Base-by-base conservation (phyloP, 257 asterid genomes). In the Echites panduratus region DNA sequence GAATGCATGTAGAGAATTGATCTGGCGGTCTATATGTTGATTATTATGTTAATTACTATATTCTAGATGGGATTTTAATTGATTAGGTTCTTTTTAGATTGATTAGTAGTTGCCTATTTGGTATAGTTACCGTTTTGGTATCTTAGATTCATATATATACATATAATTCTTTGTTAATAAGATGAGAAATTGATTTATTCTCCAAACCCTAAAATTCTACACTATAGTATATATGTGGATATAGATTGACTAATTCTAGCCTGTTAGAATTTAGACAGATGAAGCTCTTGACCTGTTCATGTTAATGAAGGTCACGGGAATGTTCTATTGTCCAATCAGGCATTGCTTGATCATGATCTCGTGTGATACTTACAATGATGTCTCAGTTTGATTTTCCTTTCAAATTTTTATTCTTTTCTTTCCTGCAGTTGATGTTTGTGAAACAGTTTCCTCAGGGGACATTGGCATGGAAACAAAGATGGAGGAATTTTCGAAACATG, bases 341-440 rank as follows among this genome's bases (percentile, higher is more conserved):
- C 61, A 6, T 48, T 26, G 35, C 2, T 68, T 68, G 45, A 68
- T 68, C 24, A 53, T 38, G 52, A 38, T 22, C 11, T 12, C 5
- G 20, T 7, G 22, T 8, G 26, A 35, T 27, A 70, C 32, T 53
- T 47, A 14, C n/a, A 19, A n/a, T 54, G 38, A 52, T 50, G 49
- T 16, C 44, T 32, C 29, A 56, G 27, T 49, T 38, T 38, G 20
- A 35, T 38, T 53, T 70, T 70, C 45, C n/a, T 44, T 13, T 67
- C 66, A 20, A 38, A 47, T 66, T 27, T 62, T 43, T 17, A 49
- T 65, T 24, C 35, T 66, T 20, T 53, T 40, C 73, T 74, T 75
- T 43, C 59, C 40, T 84, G 78, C 79, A 85, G 89, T 75, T 58
- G 74, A 78, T 71, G 83, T 68, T 77, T 68, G 56, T 81, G 83